These are phyloP conservation scores for Monilinia aucupariae DNA, from an alignment of 2,329 filamentous ascomycete species.

Conservation along the genomic window DNA sequence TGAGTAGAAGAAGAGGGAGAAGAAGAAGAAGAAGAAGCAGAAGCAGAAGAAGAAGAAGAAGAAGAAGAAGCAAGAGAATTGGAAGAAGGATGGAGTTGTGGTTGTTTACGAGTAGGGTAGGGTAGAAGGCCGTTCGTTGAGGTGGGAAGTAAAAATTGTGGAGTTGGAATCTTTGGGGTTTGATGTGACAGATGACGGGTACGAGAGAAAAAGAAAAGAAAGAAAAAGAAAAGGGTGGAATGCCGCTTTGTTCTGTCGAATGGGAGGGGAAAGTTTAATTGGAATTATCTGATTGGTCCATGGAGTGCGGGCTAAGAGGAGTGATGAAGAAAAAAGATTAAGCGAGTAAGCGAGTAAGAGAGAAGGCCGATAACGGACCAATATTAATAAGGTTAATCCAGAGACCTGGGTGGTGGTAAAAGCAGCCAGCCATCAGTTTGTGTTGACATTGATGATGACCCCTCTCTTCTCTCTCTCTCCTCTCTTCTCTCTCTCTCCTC, in stretches of 20 bases:
- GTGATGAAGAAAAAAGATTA: too few relatives aligned
- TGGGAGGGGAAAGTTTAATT: not conserved
- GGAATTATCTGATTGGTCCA: constrained; percentile 6
- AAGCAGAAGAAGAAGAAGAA: too few relatives aligned
- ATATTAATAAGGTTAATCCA: too few relatives aligned
- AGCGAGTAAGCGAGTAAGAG: too few relatives aligned
- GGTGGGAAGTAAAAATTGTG: constrained; percentile 8
- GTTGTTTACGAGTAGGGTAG: too few relatives aligned
- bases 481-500: too few relatives aligned
- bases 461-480: too few relatives aligned
- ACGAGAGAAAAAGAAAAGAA: not conserved
- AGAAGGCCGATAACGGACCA: too few relatives aligned
- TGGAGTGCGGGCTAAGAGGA: not conserved
- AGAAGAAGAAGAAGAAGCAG: not conserved
- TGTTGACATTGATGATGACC: too few relatives aligned
- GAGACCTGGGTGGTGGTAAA: too few relatives aligned
- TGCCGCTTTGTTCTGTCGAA: constrained; percentile 4
- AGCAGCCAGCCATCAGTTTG: too few relatives aligned
- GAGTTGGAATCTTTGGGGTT: not conserved
- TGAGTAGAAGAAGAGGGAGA: not conserved
- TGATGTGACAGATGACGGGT: constrained; percentile 1
- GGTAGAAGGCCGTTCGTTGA: not conserved
- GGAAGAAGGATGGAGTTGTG: not conserved
- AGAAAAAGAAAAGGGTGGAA: constrained; percentile 4
- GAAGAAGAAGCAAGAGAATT: not conserved